Conservation (phyloP, 2,329 filamentous ascomycete species). For the Alternaria metachromatica region DNA sequence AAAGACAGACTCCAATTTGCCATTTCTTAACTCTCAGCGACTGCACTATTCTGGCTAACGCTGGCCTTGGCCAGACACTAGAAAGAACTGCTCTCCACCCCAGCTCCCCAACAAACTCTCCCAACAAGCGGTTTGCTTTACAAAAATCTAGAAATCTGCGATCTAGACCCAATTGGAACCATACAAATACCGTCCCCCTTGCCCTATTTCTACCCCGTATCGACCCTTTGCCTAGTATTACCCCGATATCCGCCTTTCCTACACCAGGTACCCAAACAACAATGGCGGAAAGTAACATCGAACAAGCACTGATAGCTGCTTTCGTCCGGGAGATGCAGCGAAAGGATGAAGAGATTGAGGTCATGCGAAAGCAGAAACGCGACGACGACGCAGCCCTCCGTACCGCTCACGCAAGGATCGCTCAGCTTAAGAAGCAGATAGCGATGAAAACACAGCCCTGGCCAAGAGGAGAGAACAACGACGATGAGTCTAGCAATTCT, state of each 20-base stretch:
- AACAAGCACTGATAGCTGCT: not conserved
- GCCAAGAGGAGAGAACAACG: not conserved
- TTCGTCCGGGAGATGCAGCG: not conserved
- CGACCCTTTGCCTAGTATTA: not conserved
- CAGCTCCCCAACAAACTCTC: not conserved
- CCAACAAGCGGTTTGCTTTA: not conserved
- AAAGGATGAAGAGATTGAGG: not conserved
- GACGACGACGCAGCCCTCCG: not conserved
- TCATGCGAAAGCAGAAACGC: not conserved
- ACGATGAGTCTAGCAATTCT: not conserved
- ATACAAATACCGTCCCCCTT: not conserved
- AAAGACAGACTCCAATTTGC: not conserved
- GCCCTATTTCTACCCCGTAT: not conserved
- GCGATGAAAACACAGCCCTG: not conserved
- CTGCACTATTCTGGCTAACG: not conserved
- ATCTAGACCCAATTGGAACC: not conserved
- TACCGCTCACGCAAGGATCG: not conserved
- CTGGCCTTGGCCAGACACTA: not conserved
- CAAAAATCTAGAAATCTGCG: not conserved
- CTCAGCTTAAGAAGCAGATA: not conserved
- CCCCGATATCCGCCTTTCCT: not conserved
- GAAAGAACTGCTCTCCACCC: not conserved
- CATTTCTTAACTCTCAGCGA: not conserved
- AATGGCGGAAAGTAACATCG: not conserved
- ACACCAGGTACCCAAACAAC: not conserved